Evolutionary conservation across 1,284 basidiomycete genomes (phyloP).

Genomic region (Phylloporus sp.): DNA sequence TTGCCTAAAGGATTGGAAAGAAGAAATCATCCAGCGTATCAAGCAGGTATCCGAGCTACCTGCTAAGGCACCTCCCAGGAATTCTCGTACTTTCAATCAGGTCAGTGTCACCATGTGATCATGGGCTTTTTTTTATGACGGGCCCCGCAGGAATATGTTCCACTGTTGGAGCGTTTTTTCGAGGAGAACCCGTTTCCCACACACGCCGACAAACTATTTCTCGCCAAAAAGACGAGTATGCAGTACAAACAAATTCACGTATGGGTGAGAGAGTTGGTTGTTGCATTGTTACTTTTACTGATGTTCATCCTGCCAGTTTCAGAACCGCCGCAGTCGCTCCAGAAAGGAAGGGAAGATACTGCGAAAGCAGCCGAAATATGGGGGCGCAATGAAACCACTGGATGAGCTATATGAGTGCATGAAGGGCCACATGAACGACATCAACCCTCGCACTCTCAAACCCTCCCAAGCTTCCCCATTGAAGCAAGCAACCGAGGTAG

Average conservation of each 20-base stretch:
- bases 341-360: constrained; percentile 10
- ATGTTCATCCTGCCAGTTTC: constrained; percentile 14
- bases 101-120: constrained; percentile 3
- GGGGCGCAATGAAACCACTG: not conserved
- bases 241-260: constrained; percentile 56
- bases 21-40: constrained; percentile 1
- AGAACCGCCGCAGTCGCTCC: constrained; percentile 29
- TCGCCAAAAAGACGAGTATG: constrained; percentile 54
- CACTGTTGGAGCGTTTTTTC: constrained; percentile 45
- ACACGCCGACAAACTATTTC: constrained; percentile 43
- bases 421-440: not conserved
- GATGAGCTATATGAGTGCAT: not conserved
- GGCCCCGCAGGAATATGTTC: constrained; percentile 54
- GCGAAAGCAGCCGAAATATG: not conserved
- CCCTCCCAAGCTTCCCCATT: rapidly evolving
- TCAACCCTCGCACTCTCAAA: not conserved
- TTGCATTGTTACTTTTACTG: not conserved
- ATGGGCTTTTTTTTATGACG: too few relatives aligned
- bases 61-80: not conserved
- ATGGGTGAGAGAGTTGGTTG: constrained; percentile 47
- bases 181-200: constrained; percentile 55
- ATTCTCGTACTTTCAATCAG: constrained; percentile 10
- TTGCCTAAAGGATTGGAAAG: constrained; percentile 10
- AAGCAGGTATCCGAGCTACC: not conserved
- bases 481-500: not conserved